Conservation (phyloP, 2,329 filamentous ascomycete species). For the Dactylellina drechsleri region DNA sequence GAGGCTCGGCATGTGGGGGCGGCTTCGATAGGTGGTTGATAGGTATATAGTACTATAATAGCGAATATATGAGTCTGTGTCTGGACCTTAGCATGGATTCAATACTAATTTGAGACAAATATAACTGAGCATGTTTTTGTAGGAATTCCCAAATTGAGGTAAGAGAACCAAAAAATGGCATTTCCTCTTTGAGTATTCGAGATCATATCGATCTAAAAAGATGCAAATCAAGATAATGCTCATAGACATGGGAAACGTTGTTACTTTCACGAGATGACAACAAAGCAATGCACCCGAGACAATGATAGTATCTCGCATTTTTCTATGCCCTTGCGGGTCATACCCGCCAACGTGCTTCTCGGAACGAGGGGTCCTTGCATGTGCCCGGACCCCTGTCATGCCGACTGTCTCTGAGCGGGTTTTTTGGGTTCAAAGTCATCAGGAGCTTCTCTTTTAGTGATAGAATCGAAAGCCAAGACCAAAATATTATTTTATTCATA, state of each 20-base stretch:
- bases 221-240: constrained; percentile 39
- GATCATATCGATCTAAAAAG: too few species aligned
- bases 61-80: too few species aligned
- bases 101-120: too few species aligned
- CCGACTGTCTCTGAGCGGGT: constrained; percentile 24
- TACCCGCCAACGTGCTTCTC: constrained; percentile 35
- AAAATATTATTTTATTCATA: constrained; percentile 18
- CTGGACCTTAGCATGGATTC: too few species aligned
- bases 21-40: neutral
- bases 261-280: constrained; percentile 41
- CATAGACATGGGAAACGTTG: constrained; percentile 23
- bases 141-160: too few species aligned
- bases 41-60: too few species aligned
- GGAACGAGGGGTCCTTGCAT: constrained; percentile 24
- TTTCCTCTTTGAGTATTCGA: too few species aligned
- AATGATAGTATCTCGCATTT: neutral
- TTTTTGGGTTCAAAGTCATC: constrained; percentile 5
- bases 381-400: constrained; percentile 16
- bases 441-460: constrained; percentile 33
- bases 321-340: constrained; percentile 1
- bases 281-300: constrained; percentile 15
- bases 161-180: too few species aligned
- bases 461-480: constrained; percentile 13
- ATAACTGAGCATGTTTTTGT: too few species aligned
- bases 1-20: constrained; percentile 18